Evolutionary conservation across 1,139 yeast genomes (phyloP).

Genomic region (Hyphopichia pseudoburtonii): DNA sequence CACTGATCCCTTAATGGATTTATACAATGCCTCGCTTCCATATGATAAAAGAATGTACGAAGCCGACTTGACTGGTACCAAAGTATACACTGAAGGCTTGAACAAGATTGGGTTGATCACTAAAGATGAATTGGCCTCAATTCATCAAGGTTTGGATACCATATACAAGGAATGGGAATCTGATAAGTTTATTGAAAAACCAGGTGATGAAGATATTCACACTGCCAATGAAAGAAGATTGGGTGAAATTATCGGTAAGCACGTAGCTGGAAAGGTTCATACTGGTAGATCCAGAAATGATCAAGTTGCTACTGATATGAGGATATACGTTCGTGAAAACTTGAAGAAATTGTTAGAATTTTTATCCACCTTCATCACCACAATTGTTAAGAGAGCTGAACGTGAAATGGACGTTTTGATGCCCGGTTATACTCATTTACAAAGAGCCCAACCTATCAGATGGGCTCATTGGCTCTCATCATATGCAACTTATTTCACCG

Average conservation of each 20-base stretch:
- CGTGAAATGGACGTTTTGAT: conserved; percentile 84
- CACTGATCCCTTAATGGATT: conserved; percentile 95
- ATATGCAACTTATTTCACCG: conserved; percentile 91
- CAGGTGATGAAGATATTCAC: conserved; percentile 97
- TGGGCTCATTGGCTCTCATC: conserved; percentile 98
- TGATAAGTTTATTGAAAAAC: conserved; percentile 74
- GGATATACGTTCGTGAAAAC: conserved; percentile 85
- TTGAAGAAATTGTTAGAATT: conserved; percentile 58
- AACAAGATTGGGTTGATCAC: conserved; percentile 74
- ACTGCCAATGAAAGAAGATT: conserved; percentile 97
- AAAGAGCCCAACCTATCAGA: conserved; percentile 98
- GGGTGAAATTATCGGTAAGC: conserved; percentile 92
- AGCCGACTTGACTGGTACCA: conserved; percentile 92
- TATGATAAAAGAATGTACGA: conserved; percentile 93
- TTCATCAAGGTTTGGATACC: conserved; percentile 74
- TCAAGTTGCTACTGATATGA: conserved; percentile 98
- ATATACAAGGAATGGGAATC: conserved; percentile 80
- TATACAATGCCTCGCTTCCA: conserved; percentile 94
- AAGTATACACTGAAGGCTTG: conserved; percentile 87
- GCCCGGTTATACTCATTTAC: conserved; percentile 99
- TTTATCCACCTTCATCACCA: conserved; percentile 61
- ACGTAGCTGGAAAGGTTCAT: conserved; percentile 95
- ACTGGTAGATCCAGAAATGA: conserved; percentile 98
- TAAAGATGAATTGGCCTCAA: conserved; percentile 67
- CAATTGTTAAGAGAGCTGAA: conserved; percentile 73